phyloP scores from a whole-genome alignment of 306 rosid genomes.

The Mimosa bimucronata region DNA sequence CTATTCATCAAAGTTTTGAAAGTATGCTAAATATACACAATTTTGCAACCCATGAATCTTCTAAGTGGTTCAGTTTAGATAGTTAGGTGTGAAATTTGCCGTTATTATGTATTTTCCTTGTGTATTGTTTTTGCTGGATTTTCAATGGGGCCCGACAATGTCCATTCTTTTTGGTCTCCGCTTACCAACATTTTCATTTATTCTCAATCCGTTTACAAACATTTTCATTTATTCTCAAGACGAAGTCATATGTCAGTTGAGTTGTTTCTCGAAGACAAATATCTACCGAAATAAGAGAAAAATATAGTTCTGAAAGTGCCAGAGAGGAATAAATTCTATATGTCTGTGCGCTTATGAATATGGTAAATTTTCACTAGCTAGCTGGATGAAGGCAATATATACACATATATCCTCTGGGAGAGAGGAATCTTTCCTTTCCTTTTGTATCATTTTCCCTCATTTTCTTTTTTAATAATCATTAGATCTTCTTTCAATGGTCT shows the following conservation, averaged over 20 bases:
- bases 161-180: neutral
- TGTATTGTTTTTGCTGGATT: neutral
- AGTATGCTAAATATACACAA: neutral
- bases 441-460: no score
- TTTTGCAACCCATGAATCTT: neutral
- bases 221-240: neutral
- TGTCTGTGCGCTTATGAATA: no score
- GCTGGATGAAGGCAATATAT: no score
- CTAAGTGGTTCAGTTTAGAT: neutral
- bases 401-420: no score
- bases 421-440: no score
- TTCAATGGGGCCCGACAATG: neutral
- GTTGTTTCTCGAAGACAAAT: neutral
- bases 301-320: neutral
- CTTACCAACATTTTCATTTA: no score
- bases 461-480: no score
- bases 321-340: no score
- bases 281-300: neutral
- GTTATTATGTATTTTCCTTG: neutral
- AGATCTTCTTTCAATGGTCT: no score
- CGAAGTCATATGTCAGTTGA: neutral
- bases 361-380: no score
- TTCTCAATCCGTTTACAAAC: no score
- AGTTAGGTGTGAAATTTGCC: neutral
- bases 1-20: neutral